Evolutionary conservation across 306 rosid genomes (phyloP), one percentile per base, ranked within the genome.

Genomic region (Glycine soja): DNA sequence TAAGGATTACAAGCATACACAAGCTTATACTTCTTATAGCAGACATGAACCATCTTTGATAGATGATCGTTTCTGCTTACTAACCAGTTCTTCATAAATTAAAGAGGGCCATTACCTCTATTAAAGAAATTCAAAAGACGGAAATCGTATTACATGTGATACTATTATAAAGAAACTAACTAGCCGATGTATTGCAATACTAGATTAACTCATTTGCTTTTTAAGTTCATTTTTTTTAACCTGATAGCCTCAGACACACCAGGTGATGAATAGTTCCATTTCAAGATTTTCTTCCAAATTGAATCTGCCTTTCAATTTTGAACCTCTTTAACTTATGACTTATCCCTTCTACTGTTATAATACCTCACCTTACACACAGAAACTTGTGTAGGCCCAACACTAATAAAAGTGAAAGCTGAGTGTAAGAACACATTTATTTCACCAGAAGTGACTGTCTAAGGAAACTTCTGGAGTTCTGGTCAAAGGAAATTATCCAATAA

Each of bases 1-100:
- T 52, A 72, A 72, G n/a, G n/a, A 72, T 72, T 42, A 32, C 50
- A 72, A 51, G 50, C 64, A 51, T 11, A 71, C 30, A 52, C 48
- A 51, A 42, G 30, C 32, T 51, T 53, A 8, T 52, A 34, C 34
- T 40, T 52, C 30, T 52, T 72, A 36, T 8, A 51, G 63, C 34
- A 14, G n/a, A 72, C 47, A 51, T 11, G 14, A 52, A 72, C 76
- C 63, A 52, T 52, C 63, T 50, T 5, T 6, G 5, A 8, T 51
- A 71, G 14, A 32, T 13, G 19, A 34, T 15, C 3, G 8, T 56
- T 40, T 74, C 53, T 74, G 51, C 15, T 53, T 53, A 36, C 40
- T 6, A 15, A 40, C 36, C 67, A 74, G 36, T 52, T 53, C 47
- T 52, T 45, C 9, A 2, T 72, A 73, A 54, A 16, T 38, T 53